Conservation (phyloP, 1,139 yeast genomes). For the Schwanniomyces etchellsii region DNA sequence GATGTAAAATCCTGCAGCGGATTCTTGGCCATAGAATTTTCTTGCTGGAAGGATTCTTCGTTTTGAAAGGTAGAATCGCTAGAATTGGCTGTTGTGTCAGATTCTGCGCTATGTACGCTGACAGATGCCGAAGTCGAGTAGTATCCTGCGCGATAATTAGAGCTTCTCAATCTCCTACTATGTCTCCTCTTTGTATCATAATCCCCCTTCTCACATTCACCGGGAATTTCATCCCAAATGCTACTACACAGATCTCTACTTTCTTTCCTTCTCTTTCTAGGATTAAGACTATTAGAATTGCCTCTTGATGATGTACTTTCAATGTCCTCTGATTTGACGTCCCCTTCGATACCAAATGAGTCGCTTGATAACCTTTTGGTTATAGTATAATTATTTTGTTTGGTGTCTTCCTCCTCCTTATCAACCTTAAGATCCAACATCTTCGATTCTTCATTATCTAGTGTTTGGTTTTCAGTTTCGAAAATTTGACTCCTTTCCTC, state of each 20-base stretch:
- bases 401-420: neutral
- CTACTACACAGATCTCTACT: too few relatives aligned
- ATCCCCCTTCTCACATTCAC: too few relatives aligned
- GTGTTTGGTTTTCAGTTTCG: too few relatives aligned
- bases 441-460: slow-evolving; percentile 1
- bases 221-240: too few relatives aligned
- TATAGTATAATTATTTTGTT: slow-evolving; percentile 1
- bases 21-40: neutral
- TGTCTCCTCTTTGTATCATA: too few relatives aligned
- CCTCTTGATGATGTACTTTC: too few relatives aligned
- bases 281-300: too few relatives aligned
- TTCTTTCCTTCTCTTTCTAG: too few relatives aligned
- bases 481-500: too few relatives aligned
- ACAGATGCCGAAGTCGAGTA: too few relatives aligned
- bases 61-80: neutral
- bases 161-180: too few relatives aligned
- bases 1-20: neutral
- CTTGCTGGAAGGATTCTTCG: neutral
- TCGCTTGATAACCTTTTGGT: neutral
- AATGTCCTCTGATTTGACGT: neutral
- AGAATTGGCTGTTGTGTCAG: neutral
- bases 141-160: too few relatives aligned
- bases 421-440: slow-evolving; percentile 4
- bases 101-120: neutral
- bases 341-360: neutral